Evolutionary conservation across 345 rosid species (phyloP), one percentile per base, ranked within the genome.

Genomic region (Arabis alpina): DNA sequence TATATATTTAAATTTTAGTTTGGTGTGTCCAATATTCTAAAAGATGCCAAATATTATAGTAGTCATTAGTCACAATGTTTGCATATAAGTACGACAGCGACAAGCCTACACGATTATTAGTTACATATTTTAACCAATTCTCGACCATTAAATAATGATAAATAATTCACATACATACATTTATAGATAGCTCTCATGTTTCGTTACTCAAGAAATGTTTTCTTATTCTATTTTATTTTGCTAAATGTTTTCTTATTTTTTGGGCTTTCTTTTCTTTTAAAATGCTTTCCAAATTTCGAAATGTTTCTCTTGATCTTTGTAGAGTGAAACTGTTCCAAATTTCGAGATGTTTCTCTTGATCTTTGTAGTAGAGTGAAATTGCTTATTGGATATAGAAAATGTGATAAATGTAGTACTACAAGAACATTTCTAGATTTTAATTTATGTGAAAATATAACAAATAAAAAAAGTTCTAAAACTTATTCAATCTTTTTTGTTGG

Each of bases 41-140:
- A 51, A 50, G 25, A 42, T 30, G 25, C 34, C 23, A 60, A 59
- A 70, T 11, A 15, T 42, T 70, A 16, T 28, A 28, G 32, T 59
- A 41, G 50, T 51, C 51, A 51, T 59, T 40, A 70, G 60, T 60
- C 67, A 40, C 53, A 61, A 16, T 61, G 53, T 61, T 19, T 19
- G 23, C 23, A 19, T 19, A 19, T 19, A 19, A 19, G 23, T 19
- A 19, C 23, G 23, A 19, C 23, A 19, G 23, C 23, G 23, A 19
- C 23, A 19, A 19, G 23, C 23, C 23, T 19, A 19, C 23, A 19
- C 23, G 23, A 19, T 19, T 19, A 19, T 19, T 19, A 19, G 23
- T 19, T 19, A 19, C 23, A 19, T 19, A 51, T 13, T 30, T 32
- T 34, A 52, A 72, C 36, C 13, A 25, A 27, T 49, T 47, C 58